phyloP scores from a whole-genome alignment of 2,329 filamentous ascomycete genomes.

The Pseudocercospora ulei region DNA sequence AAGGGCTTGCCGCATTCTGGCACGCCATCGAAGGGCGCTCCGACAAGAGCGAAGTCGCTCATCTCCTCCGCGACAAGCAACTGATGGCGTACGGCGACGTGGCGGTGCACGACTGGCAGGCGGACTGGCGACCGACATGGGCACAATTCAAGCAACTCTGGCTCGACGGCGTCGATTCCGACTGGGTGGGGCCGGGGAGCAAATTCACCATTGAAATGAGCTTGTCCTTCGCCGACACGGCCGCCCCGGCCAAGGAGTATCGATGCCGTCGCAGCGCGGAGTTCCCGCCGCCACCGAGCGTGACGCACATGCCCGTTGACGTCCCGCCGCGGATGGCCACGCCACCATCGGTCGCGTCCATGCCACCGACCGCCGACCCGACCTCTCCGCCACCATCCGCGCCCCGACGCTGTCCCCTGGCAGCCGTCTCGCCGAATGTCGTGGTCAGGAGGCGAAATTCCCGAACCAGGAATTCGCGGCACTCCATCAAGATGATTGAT shows the following conservation, averaged over 20 bases:
- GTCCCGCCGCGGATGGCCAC: background rate
- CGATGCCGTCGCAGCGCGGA: conserved; percentile 2
- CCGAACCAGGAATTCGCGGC: conserved; percentile 11
- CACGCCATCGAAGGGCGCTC: conserved; percentile 14
- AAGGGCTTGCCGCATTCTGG: conserved; percentile 18
- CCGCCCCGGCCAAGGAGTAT: background rate
- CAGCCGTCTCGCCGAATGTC: conserved; percentile 7
- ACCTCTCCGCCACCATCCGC: conserved; percentile 8
- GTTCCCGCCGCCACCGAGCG: background rate
- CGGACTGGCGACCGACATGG: conserved; percentile 17
- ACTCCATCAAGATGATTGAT: conserved; percentile 14
- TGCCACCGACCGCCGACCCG: background rate
- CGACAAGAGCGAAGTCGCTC: conserved; percentile 11
- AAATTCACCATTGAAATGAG: conserved; percentile 16
- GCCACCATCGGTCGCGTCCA: background rate
- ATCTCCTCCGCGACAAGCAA: conserved; percentile 13
- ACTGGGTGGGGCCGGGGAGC: conserved; percentile 10
- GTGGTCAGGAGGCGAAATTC: conserved; percentile 8
- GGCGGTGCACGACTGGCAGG: conserved; percentile 17
- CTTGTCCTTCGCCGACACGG: conserved; percentile 9
- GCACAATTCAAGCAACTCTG: conserved; percentile 17
- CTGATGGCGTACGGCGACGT: conserved; percentile 17
- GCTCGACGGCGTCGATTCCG: conserved; percentile 16
- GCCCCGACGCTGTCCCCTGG: conserved; percentile 6
- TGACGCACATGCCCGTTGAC: background rate